A percentile compares a stretch with the other conserved stretches of the same genome.
Evolutionary conservation across 1,139 yeast species (phyloP).

Genomic region (Saccharomyces hybrid): DNA sequence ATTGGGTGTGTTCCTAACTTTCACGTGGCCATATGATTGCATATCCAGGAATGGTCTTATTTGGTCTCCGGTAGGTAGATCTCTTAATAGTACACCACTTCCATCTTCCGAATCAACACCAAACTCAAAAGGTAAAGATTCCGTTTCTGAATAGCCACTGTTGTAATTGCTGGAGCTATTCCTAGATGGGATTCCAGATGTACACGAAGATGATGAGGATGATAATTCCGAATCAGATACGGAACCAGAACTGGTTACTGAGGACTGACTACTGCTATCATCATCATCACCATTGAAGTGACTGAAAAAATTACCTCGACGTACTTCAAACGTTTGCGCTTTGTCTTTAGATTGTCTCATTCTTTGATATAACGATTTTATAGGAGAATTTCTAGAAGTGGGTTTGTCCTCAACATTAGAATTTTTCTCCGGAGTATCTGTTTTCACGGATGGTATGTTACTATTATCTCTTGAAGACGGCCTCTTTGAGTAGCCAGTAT

Average conservation of each 20-base stretch:
- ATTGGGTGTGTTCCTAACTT: background rate
- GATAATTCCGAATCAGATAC: conserved; percentile 6
- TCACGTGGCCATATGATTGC: conserved; percentile 2
- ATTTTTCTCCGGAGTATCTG: background rate
- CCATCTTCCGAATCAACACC: conserved; percentile 22
- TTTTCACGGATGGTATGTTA: background rate
- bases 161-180: conserved; percentile 6
- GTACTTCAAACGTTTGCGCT: conserved; percentile 7
- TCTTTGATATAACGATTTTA: conserved; percentile 5
- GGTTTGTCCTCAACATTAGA: background rate
- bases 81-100: conserved; percentile 22
- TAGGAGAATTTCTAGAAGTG: background rate
- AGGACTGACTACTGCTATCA: conserved; percentile 10
- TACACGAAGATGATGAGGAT: background rate
- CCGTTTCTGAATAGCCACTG: conserved; percentile 11
- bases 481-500: background rate
- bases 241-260: conserved; percentile 10
- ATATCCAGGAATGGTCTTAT: conserved; percentile 12
- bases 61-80: conserved; percentile 12
- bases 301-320: conserved; percentile 18
- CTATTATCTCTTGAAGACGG: no score
- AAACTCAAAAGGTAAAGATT: conserved; percentile 25
- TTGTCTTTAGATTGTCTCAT: conserved; percentile 3
- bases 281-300: conserved; percentile 14
- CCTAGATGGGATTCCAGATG: conserved; percentile 6